These are phyloP conservation scores for Neofusicoccum sp. DNA, from an alignment of 2,329 filamentous ascomycete genomes.

Conservation along the genomic window DNA sequence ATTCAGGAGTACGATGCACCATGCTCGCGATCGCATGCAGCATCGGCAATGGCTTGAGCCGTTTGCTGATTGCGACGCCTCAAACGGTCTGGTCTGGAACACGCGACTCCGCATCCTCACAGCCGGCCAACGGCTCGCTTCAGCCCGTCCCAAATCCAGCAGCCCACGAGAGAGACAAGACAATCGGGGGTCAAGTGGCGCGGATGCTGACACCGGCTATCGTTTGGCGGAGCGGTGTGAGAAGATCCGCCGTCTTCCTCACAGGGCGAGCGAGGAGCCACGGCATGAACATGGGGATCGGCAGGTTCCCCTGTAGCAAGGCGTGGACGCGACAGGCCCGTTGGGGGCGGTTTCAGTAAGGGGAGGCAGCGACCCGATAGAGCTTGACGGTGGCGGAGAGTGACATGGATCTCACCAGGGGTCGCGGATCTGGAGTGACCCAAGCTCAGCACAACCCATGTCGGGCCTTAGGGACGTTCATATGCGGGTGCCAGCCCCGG, in stretches of 20 bases:
- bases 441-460: neutral
- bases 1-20: conserved; percentile 4
- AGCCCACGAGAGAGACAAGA: neutral
- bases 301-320: neutral
- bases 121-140: conserved; percentile 4
- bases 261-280: neutral
- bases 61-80: neutral
- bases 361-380: neutral
- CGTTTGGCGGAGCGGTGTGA: neutral
- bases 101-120: neutral
- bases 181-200: conserved; percentile 4
- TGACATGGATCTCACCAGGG: conserved; percentile 1
- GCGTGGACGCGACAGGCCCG: neutral
- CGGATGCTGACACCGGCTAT: neutral
- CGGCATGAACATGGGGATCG: neutral
- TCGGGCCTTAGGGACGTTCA: conserved; percentile 1
- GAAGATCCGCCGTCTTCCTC: neutral
- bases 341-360: neutral
- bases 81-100: conserved; percentile 3
- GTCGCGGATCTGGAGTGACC: neutral
- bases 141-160: conserved; percentile 9
- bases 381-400: neutral
- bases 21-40: conserved; percentile 7
- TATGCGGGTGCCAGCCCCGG: conserved; percentile 6
- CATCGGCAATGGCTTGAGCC: conserved; percentile 1